Evolutionary conservation across 2,329 filamentous ascomycete genomes (phyloP).

Genomic region (Botrytis medusae): DNA sequence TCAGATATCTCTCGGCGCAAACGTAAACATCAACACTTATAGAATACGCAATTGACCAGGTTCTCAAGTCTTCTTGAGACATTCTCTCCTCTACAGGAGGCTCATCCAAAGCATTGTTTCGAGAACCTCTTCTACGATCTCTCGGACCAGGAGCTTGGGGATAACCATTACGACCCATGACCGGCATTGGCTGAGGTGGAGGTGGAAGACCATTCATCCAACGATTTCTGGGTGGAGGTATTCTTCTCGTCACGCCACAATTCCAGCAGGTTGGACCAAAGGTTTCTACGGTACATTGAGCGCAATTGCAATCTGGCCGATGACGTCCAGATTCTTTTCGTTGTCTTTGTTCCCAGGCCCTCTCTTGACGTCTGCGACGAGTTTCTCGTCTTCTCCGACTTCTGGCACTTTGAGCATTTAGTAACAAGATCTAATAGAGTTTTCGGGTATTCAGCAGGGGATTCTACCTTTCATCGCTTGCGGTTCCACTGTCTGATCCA

Average conservation of each 20-base stretch:
- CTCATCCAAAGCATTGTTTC: constrained; percentile 29
- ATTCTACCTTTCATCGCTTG: constrained; percentile 42
- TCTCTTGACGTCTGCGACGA: constrained; percentile 41
- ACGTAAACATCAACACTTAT: constrained; percentile 52
- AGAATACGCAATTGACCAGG: constrained; percentile 50
- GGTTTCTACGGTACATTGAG: constrained; percentile 42
- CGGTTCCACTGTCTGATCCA: constrained; percentile 40
- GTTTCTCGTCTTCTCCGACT: constrained; percentile 41
- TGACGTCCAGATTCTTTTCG: constrained; percentile 49
- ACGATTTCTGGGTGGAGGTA: constrained; percentile 32
- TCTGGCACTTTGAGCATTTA: constrained; percentile 32
- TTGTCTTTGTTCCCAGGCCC: constrained; percentile 42
- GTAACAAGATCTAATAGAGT: not conserved
- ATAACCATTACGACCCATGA: constrained; percentile 28
- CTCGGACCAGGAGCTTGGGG: constrained; percentile 26
- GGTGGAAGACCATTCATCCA: constrained; percentile 27
- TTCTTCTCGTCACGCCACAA: constrained; percentile 41
- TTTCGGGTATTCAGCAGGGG: not conserved
- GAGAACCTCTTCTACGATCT: constrained; percentile 28
- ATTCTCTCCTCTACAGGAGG: constrained; percentile 36
- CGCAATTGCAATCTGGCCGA: constrained; percentile 47
- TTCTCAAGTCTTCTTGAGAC: constrained; percentile 47
- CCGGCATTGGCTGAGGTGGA: constrained; percentile 28
- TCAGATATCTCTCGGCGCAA: constrained; percentile 49
- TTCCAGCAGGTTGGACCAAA: constrained; percentile 46